Percentiles rank a stretch among this genome's conserved stretches.
phyloP scores from a whole-genome alignment of 2,329 filamentous ascomycete species.

The Eurotiales sp. region DNA sequence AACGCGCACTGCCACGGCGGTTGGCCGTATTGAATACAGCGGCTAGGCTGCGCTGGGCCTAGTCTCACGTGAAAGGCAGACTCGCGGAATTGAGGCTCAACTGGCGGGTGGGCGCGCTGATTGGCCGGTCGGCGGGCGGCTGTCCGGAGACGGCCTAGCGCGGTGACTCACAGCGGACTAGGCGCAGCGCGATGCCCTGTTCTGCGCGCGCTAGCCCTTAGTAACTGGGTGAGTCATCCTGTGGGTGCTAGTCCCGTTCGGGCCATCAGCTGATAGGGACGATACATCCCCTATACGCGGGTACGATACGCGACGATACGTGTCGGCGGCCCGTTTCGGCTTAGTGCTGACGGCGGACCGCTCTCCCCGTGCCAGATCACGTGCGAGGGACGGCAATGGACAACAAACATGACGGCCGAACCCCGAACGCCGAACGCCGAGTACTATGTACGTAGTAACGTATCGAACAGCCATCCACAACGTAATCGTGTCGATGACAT shows the following conservation, averaged over 20 bases:
- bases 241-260: not conserved
- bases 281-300: too few species aligned
- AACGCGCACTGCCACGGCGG: slow-evolving; percentile 6
- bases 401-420: too few species aligned
- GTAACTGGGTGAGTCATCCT: not conserved
- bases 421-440: too few species aligned
- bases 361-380: slow-evolving; percentile 18
- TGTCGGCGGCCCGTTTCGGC: too few species aligned
- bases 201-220: too few species aligned
- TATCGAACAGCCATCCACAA: too few species aligned
- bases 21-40: not conserved
- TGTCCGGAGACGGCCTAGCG: not conserved
- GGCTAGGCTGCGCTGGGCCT: not conserved
- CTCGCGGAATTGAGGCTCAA: slow-evolving; percentile 9
- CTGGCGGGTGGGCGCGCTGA: not conserved
- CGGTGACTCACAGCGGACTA: not conserved
- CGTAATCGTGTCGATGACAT: too few species aligned
- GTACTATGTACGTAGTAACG: too few species aligned
- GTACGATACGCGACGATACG: too few species aligned
- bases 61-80: not conserved
- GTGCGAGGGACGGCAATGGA: slow-evolving; percentile 18
- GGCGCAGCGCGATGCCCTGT: too few species aligned
- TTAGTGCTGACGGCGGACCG: too few species aligned
- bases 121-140: not conserved
- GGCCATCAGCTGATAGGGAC: too few species aligned